Percentiles rank a stretch among this genome's conserved stretches.
These are phyloP conservation scores for Plenodomus lindquistii DNA, from an alignment of 2,329 filamentous ascomycete genomes.

Conservation along the genomic window DNA sequence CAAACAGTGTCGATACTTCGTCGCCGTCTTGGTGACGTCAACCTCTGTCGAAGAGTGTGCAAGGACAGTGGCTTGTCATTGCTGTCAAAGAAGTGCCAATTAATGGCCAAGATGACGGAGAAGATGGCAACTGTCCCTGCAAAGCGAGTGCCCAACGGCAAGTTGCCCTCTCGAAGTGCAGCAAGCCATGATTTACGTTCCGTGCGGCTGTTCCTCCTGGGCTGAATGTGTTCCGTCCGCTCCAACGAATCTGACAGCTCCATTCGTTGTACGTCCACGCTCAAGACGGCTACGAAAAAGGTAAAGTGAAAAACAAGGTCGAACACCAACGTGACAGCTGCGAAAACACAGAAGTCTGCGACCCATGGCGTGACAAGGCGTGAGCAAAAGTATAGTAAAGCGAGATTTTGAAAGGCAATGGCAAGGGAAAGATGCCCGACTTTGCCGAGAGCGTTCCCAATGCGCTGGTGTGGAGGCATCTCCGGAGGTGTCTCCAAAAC, in stretches of 20 bases:
- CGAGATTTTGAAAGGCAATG: constrained; percentile 69
- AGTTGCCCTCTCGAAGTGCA: constrained; percentile 64
- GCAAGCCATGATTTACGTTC: constrained; percentile 61
- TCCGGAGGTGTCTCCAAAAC: constrained; percentile 73
- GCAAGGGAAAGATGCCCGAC: constrained; percentile 71
- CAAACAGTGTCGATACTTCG: constrained; percentile 17
- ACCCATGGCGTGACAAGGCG: constrained; percentile 70
- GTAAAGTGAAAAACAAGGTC: constrained; percentile 79
- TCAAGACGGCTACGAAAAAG: constrained; percentile 78
- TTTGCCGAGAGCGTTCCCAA: constrained; percentile 74
- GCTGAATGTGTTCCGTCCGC: constrained; percentile 39
- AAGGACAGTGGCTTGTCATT: constrained; percentile 47
- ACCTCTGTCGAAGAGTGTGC: constrained; percentile 20
- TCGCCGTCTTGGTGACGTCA: constrained; percentile 26
- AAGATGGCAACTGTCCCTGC: constrained; percentile 75
- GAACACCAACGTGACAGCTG: constrained; percentile 73
- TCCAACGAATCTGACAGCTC: constrained; percentile 74
- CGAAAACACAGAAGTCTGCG: constrained; percentile 75
- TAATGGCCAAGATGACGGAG: constrained; percentile 71
- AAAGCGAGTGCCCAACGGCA: constrained; percentile 72
- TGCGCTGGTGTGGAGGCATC: constrained; percentile 68
- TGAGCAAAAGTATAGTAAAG: constrained; percentile 68
- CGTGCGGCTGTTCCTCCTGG: constrained; percentile 54
- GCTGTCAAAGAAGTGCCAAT: constrained; percentile 76
- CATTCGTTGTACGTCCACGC: constrained; percentile 75